Conservation (phyloP, 129 eudicot genomes). For the Centaurea solstitialis region DNA sequence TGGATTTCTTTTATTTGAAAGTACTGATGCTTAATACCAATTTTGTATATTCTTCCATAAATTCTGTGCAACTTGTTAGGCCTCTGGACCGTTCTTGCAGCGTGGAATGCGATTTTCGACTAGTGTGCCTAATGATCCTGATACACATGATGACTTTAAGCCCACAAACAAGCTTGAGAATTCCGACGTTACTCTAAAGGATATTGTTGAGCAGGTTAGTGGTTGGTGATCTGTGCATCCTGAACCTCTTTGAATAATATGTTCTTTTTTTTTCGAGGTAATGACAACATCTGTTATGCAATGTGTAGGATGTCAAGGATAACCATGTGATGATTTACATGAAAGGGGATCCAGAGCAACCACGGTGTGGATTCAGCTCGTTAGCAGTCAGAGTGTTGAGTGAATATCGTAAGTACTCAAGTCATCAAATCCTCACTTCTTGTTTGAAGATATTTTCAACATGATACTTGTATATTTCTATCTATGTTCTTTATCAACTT, state of each 20-base stretch:
- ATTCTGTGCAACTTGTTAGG: conserved; percentile 34
- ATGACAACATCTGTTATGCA: conserved; percentile 13
- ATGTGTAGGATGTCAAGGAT: conserved; percentile 84
- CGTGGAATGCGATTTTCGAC: conserved; percentile 63
- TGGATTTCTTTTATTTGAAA: background rate
- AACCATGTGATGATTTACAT: conserved; percentile 93
- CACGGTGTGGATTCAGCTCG: conserved; percentile 98
- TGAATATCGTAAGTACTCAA: conserved; percentile 69
- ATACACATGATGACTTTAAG: conserved; percentile 92
- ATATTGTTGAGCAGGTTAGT: conserved; percentile 88
- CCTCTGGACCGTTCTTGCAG: conserved; percentile 47
- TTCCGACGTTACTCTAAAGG: conserved; percentile 60
- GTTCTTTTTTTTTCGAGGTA: conserved; percentile 9
- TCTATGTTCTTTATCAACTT: background rate
- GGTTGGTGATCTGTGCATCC: background rate
- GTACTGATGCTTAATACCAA: background rate
- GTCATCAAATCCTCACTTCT: background rate
- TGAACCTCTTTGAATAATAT: background rate
- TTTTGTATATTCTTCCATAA: background rate
- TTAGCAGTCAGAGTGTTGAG: conserved; percentile 89
- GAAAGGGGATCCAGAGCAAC: conserved; percentile 96
- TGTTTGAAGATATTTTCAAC: background rate
- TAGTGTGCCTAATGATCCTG: conserved; percentile 71
- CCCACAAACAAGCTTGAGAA: conserved; percentile 69
- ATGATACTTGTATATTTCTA: background rate